Evolutionary conservation across 2,329 filamentous ascomycete genomes (phyloP), one percentile per base, ranked within the genome.

Genomic region (Alternaria brassicicola): DNA sequence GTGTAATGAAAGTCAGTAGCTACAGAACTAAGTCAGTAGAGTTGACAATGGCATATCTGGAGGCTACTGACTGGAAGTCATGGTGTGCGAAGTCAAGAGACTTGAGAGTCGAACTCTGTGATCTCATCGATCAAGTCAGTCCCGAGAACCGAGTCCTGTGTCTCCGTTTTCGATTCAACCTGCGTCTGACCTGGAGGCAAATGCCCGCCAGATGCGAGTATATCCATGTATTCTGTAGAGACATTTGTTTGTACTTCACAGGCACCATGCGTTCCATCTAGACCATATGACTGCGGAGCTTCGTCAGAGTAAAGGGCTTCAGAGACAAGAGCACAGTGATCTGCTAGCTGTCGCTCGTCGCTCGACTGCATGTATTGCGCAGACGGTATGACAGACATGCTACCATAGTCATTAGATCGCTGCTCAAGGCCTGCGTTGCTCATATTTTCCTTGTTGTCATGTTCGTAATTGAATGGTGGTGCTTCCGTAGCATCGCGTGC

Each of bases 371-470:
- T 55, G 26, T 65, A 64, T 21, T 64, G 57, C 25, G 65, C 61
- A 21, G 52, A 59, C 28, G 68, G 61, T 10, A 67, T 61, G 39
- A 69, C 50, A 8, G 57, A 58, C 2, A 69, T 48, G 6, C 59
- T 50, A 12, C 58, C 38, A 6, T 52, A 19, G 21, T 51, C 28
- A 15, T 61, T 49, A 12, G 52, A 31, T 17, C 8, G 26, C 2
- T 52, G 47, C 15, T 55, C 53, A 3, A 53, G 33, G 9, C 61
- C 60, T 10, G 36, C 28, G 21, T 42, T 45, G 12, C 45, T 46
- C 9, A 38, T 19, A 46, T 70, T 71, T 31, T 71, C 68, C 38
- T 71, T 71, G 35, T 70, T 59, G 13, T 69, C 67, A 25, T 68
- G 58, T 9, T 69, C 59, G 36, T 61, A 65, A n/a, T 59, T 43